Evolutionary conservation across 1,139 yeast genomes (phyloP), one percentile per base, ranked within the genome.

Genomic region (Torulaspora pretoriensis): DNA sequence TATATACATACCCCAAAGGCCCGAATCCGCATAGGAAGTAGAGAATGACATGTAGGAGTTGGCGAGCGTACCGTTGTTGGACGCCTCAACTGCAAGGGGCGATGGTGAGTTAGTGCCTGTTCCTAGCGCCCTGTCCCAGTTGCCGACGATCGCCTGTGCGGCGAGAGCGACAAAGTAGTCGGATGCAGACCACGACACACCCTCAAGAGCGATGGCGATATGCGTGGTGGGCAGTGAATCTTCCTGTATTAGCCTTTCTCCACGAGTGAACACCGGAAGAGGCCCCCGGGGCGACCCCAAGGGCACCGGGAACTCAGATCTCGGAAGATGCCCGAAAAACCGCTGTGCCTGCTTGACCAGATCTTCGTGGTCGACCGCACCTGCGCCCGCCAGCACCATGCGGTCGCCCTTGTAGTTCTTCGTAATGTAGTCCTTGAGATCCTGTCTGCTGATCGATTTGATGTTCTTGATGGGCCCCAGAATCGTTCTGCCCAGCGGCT

Each of bases 371-470:
- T 88, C 80, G 16, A 92, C 92, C 46, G 94, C 83, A 24, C 99
- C 99, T 1, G 95, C 88, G 28, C 97, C 97, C 35, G 90, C 95
- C 19, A 94, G 74, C 2, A 94, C 98, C 98, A 92, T 92, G 60
- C 98, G 75, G 68, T 94, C 97, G 31, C 97, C 96, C 62, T 85
- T 86, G 69, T 92, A 92, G 71, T 92, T 92, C 43, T 85, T 80
- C 40, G 77, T 72, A 60, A 92, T 92, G 68, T 90, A 92, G 54
- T 80, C 75, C 47, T 77, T 80, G 63, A 92, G 74, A 63, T 94
- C 96, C 10, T 74, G 70, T 61, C 88, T 76, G 54, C 83, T 74
- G 55, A 92, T 88, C 38, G 90, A 79, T 62, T 79, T 77, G 61
- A 92, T 92, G 67, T 89, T 83, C 52, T 86, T 88, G 51, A 90